Evolutionary conservation across 31 red algal genomes (phyloP), one percentile per base, ranked within the genome.

Genomic region (Odonthalia washingtoniensis): DNA sequence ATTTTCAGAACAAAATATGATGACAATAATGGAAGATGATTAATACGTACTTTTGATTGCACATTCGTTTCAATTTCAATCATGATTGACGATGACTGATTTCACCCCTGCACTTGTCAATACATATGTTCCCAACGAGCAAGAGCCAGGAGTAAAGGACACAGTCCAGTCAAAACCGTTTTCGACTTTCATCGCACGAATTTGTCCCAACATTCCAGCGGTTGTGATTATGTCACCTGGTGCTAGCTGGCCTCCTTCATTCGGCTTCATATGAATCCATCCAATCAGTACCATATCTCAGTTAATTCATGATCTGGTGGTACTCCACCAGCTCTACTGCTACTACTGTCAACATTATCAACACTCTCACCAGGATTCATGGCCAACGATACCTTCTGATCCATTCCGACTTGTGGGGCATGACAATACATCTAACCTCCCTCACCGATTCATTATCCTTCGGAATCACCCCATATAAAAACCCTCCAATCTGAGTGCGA

Each of bases 251-350:
- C 77, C 45, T 21, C 83, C 49, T 27, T 98, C 96, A 52, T 79
- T 93, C 40, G 96, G 96, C 35, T 95, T 88, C 1, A 93, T 98
- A 75, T 98, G 96, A 65, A 98, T 90, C 96, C 96, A 98, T 1
- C 96, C 96, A 34, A 98, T 31, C 1, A 87, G 96, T 81, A 95
- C 96, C 26, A 95, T 5, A 66, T 87, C 93, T 94, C 82, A 2
- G 95, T 45, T 5, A 98, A 75, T 46, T 95, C 90, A 53, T 98
- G 92, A 5, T 87, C 57, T 1, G 93, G 77, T n/a, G n/a, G n/a
- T n/a, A n/a, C n/a, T n/a, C n/a, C n/a, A n/a, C n/a, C n/a, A n/a
- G n/a, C n/a, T n/a, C n/a, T n/a, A n/a, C n/a, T n/a, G n/a, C n/a
- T n/a, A n/a, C n/a, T n/a, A n/a, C n/a, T n/a, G n/a, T n/a, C n/a